Conservation (phyloP, 192 early-diverging fungal species). For the Coemansia sp. region DNA sequence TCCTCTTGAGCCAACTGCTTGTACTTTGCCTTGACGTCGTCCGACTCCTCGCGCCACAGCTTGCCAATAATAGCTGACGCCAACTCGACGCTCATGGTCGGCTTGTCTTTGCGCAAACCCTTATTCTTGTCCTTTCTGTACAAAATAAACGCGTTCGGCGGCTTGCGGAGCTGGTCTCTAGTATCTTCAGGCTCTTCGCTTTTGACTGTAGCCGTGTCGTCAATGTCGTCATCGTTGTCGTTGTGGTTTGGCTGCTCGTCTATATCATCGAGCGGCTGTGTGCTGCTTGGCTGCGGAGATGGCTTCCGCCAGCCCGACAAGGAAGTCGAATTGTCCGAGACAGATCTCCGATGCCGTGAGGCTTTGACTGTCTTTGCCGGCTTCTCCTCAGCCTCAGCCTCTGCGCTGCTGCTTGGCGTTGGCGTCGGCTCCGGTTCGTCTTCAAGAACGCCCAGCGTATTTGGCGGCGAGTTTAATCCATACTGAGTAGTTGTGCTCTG, state of each 20-base stretch:
- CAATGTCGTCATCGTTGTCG: neutral
- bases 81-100: constrained; percentile 27
- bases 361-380: neutral
- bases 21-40: constrained; percentile 22
- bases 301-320: neutral
- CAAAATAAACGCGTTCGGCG: constrained; percentile 46
- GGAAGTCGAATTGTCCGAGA: neutral
- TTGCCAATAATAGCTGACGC: constrained; percentile 39
- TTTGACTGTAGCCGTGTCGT: neutral
- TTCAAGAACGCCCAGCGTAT: constrained; percentile 6
- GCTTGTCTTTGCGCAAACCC: constrained; percentile 18
- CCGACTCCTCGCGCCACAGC: constrained; percentile 27
- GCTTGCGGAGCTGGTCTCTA: constrained; percentile 31
- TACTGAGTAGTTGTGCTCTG: neutral
- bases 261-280: neutral
- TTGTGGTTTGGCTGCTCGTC: neutral
- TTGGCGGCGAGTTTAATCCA: constrained; percentile 18
- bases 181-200: constrained; percentile 3
- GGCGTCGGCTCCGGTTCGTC: neutral
- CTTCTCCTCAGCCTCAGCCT: neutral
- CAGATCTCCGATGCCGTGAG: neutral
- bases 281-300: neutral
- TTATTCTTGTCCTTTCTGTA: constrained; percentile 34
- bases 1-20: constrained; percentile 17
- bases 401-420: neutral